Percentiles rank a stretch among this genome's conserved stretches.
Conservation (phyloP, 148 eudicot species). For the Selenicereus undatus region DNA sequence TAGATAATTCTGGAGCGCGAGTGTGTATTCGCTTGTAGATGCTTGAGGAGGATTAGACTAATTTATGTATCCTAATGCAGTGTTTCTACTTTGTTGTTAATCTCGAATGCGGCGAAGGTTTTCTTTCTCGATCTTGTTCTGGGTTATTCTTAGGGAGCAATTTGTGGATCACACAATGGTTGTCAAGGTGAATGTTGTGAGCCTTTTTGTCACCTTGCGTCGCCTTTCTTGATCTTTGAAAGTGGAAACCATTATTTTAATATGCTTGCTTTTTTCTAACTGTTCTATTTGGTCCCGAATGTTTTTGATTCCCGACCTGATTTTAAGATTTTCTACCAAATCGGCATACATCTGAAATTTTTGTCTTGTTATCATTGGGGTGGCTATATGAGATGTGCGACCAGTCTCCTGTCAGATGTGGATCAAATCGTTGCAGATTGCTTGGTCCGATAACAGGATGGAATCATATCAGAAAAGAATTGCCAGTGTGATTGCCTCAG, state of each 20-base stretch:
- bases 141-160: not conserved
- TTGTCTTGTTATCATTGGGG: not conserved
- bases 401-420: not conserved
- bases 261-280: not conserved
- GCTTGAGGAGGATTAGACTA: not conserved
- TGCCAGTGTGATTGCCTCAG: not conserved
- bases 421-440: not conserved
- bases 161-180: not conserved
- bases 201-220: not conserved
- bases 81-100: not conserved
- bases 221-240: not conserved
- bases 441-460: not conserved
- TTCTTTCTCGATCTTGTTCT: not conserved
- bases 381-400: not conserved
- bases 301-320: too few relatives aligned
- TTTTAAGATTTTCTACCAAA: not conserved
- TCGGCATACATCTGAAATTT: too few relatives aligned
- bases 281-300: too few relatives aligned
- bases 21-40: constrained; percentile 23
- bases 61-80: constrained; percentile 15
- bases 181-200: not conserved
- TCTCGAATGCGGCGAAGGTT: constrained; percentile 3
- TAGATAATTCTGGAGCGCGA: constrained; percentile 1
- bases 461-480: not conserved
- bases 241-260: not conserved